Base-by-base conservation (phyloP, 345 rosid species). In the Luvunga scandens region DNA sequence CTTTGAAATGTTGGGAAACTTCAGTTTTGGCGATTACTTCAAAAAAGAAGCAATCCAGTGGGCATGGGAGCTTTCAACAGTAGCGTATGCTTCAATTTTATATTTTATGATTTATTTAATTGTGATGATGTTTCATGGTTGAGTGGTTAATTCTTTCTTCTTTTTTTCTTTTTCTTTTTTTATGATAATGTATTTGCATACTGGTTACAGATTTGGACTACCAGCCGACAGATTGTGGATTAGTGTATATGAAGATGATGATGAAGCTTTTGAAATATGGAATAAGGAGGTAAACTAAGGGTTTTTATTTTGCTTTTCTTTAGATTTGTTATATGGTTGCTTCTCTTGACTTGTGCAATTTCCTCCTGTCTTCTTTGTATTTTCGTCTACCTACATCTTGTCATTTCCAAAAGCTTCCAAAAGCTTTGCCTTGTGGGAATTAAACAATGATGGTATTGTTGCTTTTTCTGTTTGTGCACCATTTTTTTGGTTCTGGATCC, bases 1-100 rank as follows among this genome's bases (percentile, higher is more conserved):
- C 83, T 95, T 95, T 84, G 99, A 93, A 89, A 95, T 95, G 99
- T 94, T 95, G 25, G 97, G 99, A 69, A 95, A 95, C 85, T 95
- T 95, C 82, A 93, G 97, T 78, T 93, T 95, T 39, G 99, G 99
- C 64, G 99, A 95, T 84, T 95, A 95, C 85, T 93, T 95, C 83
- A 95, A 93, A 88, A 90, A 83, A 81, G 98, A 95, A 71, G 99
- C 99, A 24, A 92, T 95, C 63, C 84, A 72, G 77, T 93, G 99
- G 97, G 98, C 99, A 28, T 95, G 98, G 99, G 99, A 95, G 88
- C 91, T 95, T 71, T 95, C 99, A 55, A 93, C 94, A 7, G 70
- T 36, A 56, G 97, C 89, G 96, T 91, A 89, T 84, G 92, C 70
- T 73, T 66, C 65, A 48, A 48, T 77, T 77, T 77, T 73, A 61